These are phyloP conservation scores for Amauroascus niger DNA, from an alignment of 2,329 filamentous ascomycete species.

Conservation along the genomic window DNA sequence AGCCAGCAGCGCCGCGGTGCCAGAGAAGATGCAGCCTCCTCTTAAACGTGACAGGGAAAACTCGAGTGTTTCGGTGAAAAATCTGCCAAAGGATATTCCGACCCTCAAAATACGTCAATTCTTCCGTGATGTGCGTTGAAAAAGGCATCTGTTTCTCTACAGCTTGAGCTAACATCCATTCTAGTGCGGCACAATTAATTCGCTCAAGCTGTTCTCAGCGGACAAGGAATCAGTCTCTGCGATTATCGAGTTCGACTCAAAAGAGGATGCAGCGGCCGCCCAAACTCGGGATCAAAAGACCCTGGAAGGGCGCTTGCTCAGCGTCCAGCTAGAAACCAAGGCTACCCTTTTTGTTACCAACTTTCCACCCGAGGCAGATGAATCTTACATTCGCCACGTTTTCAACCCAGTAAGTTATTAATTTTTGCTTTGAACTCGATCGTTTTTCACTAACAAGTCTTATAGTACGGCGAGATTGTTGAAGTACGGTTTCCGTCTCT, in stretches of 20 bases:
- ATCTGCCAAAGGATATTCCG: constrained; percentile 60
- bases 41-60: constrained; percentile 82
- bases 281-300: constrained; percentile 71
- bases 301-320: constrained; percentile 62
- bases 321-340: constrained; percentile 62
- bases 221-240: constrained; percentile 53
- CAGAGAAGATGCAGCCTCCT: constrained; percentile 27
- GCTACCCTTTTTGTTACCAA: constrained; percentile 86
- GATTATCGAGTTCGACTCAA: constrained; percentile 72
- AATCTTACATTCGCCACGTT: constrained; percentile 46
- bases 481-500: constrained; percentile 84
- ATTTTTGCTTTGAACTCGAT: not conserved
- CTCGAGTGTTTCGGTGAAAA: constrained; percentile 69
- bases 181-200: constrained; percentile 68
- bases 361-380: constrained; percentile 54
- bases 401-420: constrained; percentile 42
- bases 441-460: not conserved
- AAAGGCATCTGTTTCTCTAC: not conserved
- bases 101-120: constrained; percentile 73
- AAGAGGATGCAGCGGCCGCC: constrained; percentile 72
- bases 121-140: constrained; percentile 58
- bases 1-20: constrained; percentile 25
- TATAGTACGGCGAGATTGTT: constrained; percentile 65
- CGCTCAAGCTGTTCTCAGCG: constrained; percentile 58
- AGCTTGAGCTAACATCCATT: not conserved